Conservation (phyloP, 768 basidiomycete genomes). For the Mycena amicta region DNA sequence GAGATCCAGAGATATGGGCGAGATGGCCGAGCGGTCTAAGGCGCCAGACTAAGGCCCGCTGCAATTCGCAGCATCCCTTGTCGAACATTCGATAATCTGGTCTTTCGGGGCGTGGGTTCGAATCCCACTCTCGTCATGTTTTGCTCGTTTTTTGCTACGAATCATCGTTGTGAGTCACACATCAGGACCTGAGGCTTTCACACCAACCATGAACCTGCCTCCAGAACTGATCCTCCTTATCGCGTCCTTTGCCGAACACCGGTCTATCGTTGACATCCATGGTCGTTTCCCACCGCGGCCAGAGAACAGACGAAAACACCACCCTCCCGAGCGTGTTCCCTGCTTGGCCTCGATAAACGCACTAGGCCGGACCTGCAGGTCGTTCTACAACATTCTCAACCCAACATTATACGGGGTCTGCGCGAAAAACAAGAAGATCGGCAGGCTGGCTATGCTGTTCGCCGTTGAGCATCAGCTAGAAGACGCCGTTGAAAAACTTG, state of each 20-base stretch:
- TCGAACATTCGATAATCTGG: conserved; percentile 23
- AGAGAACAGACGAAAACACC: not conserved
- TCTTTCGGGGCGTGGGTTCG: conserved; percentile 55
- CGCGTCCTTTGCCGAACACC: not conserved
- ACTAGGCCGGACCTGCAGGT: not conserved
- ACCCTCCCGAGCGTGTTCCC: not conserved
- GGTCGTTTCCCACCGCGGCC: not conserved
- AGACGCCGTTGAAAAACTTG: conserved; percentile 1
- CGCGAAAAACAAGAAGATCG: not conserved
- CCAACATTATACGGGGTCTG: not conserved
- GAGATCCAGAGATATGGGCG: too few species aligned
- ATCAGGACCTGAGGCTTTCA: too few species aligned
- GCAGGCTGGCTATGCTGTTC: conserved; percentile 4
- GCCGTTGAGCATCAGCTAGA: not conserved
- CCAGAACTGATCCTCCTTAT: not conserved
- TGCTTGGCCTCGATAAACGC: not conserved
- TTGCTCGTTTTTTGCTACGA: conserved; percentile 1
- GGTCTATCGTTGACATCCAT: not conserved
- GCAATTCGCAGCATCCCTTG: conserved; percentile 8
- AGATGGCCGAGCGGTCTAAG: conserved; percentile 89
- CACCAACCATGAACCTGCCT: too few species aligned
- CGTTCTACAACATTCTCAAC: not conserved
- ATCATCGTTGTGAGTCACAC: too few species aligned
- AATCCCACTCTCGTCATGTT: conserved; percentile 51
- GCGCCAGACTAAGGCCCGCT: conserved; percentile 74